Evolutionary conservation across 306 rosid genomes (phyloP).

Genomic region (Fagus sylvatica): DNA sequence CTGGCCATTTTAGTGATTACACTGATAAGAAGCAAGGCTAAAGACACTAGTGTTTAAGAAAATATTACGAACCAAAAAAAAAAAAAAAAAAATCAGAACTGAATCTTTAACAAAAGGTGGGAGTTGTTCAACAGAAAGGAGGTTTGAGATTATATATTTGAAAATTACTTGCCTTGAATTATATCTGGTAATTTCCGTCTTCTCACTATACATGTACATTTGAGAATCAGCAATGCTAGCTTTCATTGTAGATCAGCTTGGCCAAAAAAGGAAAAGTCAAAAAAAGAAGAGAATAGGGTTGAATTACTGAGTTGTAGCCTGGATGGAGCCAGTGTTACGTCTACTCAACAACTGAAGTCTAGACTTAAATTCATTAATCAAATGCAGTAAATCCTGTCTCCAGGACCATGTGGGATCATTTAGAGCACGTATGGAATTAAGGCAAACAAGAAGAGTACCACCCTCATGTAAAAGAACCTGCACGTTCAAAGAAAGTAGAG

Average conservation of each 20-base stretch:
- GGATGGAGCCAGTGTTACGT: slow-evolving; percentile 30
- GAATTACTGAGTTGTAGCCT: slow-evolving; percentile 41
- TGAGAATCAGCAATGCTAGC: slow-evolving; percentile 10
- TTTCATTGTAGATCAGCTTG: neutral
- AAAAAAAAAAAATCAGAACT: neutral
- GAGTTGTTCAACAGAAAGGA: neutral
- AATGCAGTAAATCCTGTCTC: slow-evolving; percentile 59
- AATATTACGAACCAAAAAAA: neutral
- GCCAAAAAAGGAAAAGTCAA: neutral
- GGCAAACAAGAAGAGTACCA: slow-evolving; percentile 92
- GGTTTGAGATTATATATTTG: neutral
- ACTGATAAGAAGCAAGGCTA: too few species aligned
- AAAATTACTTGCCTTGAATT: slow-evolving; percentile 4
- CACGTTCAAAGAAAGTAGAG: slow-evolving; percentile 24
- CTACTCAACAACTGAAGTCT: slow-evolving; percentile 27
- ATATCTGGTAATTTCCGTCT: slow-evolving; percentile 28
- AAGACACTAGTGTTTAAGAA: too few species aligned
- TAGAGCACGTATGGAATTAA: slow-evolving; percentile 86
- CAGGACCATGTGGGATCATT: slow-evolving; percentile 87
- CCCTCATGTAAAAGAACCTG: slow-evolving; percentile 98
- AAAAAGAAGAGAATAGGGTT: neutral
- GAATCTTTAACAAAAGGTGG: neutral
- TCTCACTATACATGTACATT: slow-evolving; percentile 7
- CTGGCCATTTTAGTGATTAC: too few species aligned
- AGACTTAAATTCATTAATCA: slow-evolving; percentile 44